These are phyloP conservation scores for Peziza echinospora DNA, from an alignment of 495 filamentous ascomycete genomes.

Conservation along the genomic window DNA sequence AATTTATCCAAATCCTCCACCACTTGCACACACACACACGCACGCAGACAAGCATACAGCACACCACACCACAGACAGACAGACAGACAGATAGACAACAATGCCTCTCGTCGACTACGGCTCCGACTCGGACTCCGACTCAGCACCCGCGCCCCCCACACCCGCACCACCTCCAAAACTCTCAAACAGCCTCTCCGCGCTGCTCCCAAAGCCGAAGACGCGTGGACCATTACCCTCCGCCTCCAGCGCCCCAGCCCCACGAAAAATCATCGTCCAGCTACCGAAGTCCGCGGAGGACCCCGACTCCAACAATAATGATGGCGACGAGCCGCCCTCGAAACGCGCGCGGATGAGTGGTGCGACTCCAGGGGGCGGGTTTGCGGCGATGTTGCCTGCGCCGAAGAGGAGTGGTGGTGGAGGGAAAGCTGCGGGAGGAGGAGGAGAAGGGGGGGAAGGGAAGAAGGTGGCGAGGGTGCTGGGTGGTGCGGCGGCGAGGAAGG, in stretches of 20 bases:
- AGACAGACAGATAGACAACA: too few species aligned
- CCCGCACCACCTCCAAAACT: neutral
- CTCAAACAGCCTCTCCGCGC: conserved; percentile 3
- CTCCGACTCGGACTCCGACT: neutral
- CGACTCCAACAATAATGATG: too few species aligned
- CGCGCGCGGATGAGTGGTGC: conserved; percentile 8
- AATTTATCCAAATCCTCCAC: too few species aligned
- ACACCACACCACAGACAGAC: too few species aligned
- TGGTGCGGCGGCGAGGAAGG: neutral
- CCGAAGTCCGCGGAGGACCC: conserved; percentile 12
- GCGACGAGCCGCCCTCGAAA: conserved; percentile 12
- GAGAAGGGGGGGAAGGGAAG: too few species aligned
- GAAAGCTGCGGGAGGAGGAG: too few species aligned
- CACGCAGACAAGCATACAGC: too few species aligned
- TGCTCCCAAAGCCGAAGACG: conserved; percentile 16
- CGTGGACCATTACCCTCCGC: conserved; percentile 2
- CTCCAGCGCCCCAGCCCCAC: conserved; percentile 5
- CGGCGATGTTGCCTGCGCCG: conserved; percentile 16
- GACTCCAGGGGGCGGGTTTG: conserved; percentile 9
- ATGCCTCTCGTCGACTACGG: neutral
- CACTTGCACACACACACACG: too few species aligned
- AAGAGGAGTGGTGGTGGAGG: conserved; percentile 14
- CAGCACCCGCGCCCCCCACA: neutral
- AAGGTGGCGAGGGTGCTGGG: too few species aligned
- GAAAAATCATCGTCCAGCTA: conserved; percentile 18